These are phyloP conservation scores for Gossypium herbaceum DNA, from an alignment of 345 rosid genomes.

Conservation along the genomic window DNA sequence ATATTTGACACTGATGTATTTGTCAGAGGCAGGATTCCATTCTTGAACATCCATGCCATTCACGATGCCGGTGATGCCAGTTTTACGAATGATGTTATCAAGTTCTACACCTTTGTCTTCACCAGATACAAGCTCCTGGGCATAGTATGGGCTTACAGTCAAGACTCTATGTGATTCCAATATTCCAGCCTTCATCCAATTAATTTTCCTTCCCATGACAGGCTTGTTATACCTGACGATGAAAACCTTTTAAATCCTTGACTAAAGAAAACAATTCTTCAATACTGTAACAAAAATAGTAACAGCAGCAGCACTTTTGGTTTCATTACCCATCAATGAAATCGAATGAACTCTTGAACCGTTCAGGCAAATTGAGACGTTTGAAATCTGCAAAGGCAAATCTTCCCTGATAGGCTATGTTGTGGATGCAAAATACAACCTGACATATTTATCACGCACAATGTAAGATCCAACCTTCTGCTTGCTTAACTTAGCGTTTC, in stretches of 20 bases:
- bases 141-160: conserved; percentile 88
- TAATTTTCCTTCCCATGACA: conserved; percentile 82
- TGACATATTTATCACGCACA: conserved; percentile 26
- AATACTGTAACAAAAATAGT: conserved; percentile 1
- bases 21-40: conserved; percentile 87
- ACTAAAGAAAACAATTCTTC: neutral
- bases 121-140: conserved; percentile 79
- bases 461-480: neutral
- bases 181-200: conserved; percentile 95
- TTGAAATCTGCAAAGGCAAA: conserved; percentile 58
- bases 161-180: conserved; percentile 66
- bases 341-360: conserved; percentile 75
- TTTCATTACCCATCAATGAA: conserved; percentile 68
- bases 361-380: conserved; percentile 67
- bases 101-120: conserved; percentile 76
- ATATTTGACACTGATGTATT: conserved; percentile 60
- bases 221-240: conserved; percentile 56
- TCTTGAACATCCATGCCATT: conserved; percentile 98
- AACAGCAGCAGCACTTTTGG: neutral
- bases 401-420: conserved; percentile 94
- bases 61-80: conserved; percentile 63
- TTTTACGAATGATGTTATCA: conserved; percentile 50
- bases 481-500: no score
- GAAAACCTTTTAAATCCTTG: neutral
- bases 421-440: conserved; percentile 96